Base-by-base conservation (phyloP, 2,329 filamentous ascomycete genomes). In the Xylariaceae sp. region DNA sequence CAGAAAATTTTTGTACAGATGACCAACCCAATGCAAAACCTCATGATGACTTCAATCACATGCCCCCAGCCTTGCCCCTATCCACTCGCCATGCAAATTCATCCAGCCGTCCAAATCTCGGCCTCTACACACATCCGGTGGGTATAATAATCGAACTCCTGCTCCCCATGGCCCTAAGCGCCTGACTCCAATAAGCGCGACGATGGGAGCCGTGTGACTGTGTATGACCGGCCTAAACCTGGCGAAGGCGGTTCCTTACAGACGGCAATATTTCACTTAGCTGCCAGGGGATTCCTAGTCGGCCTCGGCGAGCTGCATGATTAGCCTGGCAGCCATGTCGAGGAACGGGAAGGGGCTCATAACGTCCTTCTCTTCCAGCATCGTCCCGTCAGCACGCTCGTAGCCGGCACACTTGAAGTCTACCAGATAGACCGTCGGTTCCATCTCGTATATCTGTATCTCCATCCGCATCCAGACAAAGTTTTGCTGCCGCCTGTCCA, bases 351-450 rank as follows among this genome's bases (percentile, higher is more conserved):
- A 97, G 18, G 92, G 88, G 59, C 86, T 94, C 31, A 88, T 90
- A 47, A 95, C 88, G 56, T 94, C 85, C 73, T 97, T 97, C 66
- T 96, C 88, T 55, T 92, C 88, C 35, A 88, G 68, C 35, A 83
- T 68, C 50, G 83, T 78, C 34, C 90, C 83, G 39, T 92, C 71
- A 9, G 70, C 57, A 32, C 75, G 87, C 67, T 98, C 92, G 65
- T 98, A 98, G 14, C 92, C 92, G 11, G 92, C 89, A 61, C 90
- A 97, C 61, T 96, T 97, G 72, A 98, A 98, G 62, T 98, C 92
- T 34, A 98, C 92, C 47, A 98, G 82, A 63, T 90, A 97, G 50
- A 92, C 90, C 39, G 86, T 84, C 41, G 81, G 80, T 61, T 97
- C 90, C 70, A 97, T 88, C 58, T 88, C 84, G 64, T 96, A 96